Evolutionary conservation across 495 filamentous ascomycete genomes (phyloP).

Genomic region (Tuber melanosporum): DNA sequence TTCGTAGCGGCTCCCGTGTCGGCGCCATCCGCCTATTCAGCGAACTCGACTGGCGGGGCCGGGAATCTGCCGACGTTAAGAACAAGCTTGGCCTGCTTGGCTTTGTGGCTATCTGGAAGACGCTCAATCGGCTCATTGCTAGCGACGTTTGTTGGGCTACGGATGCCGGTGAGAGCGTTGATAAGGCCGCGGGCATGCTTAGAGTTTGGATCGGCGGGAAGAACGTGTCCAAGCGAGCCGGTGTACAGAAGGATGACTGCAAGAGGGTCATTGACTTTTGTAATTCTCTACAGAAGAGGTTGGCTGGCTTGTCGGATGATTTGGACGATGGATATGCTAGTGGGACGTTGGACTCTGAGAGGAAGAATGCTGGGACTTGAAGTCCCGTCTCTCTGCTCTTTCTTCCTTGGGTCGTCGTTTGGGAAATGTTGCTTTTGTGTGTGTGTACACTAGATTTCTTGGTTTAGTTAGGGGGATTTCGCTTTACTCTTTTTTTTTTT

Average conservation of each 20-base stretch:
- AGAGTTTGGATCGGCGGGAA: conserved; percentile 52
- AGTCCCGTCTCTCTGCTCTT: background rate
- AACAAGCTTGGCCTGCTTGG: conserved; percentile 61
- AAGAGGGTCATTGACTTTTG: conserved; percentile 47
- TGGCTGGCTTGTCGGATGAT: conserved; percentile 34
- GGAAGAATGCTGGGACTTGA: background rate
- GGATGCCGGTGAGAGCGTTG: conserved; percentile 48
- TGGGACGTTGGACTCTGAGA: conserved; percentile 6
- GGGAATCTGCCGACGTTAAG: conserved; percentile 9
- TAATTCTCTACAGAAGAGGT: conserved; percentile 29
- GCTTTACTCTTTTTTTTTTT: background rate
- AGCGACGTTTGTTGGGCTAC: conserved; percentile 52
- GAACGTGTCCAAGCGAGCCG: conserved; percentile 44
- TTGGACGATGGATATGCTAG: conserved; percentile 39
- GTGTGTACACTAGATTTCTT: background rate
- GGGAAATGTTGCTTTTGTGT: background rate
- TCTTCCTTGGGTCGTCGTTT: background rate
- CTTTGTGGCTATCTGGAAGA: conserved; percentile 65
- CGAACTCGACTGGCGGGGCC: conserved; percentile 42
- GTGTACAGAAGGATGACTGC: conserved; percentile 47
- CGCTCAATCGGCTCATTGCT: conserved; percentile 54
- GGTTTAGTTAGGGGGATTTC: background rate
- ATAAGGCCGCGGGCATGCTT: conserved; percentile 51
- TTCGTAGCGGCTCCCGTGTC: conserved; percentile 49
- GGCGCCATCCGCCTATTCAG: conserved; percentile 47